Base-by-base conservation (phyloP, 306 rosid species). In the Morella rubra region DNA sequence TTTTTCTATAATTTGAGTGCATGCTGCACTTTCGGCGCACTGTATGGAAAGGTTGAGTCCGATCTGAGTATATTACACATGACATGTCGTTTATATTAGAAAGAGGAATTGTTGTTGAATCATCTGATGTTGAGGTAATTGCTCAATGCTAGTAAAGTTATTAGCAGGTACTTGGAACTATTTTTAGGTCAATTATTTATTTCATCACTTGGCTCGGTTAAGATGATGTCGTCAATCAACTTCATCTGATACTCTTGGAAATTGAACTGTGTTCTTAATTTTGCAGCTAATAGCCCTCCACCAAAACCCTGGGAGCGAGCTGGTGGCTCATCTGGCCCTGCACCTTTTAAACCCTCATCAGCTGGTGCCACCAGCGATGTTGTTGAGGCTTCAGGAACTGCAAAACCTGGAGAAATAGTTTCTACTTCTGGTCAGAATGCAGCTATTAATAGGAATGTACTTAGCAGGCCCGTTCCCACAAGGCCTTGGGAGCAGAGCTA, bases 361-460 rank as follows among this genome's bases (percentile, higher is more conserved):
- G 84, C 80, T 42, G 99, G 99, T 71, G 86, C 75, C 81, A 96
- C 99, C 2, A 96, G 97, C 78, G 90, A 88, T 46, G 90, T 96
- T 27, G 99, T 96, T 77, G 99, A 96, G 88, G 91, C 99, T 74
- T 96, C 99, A 15, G 97, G 98, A 76, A 96, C 98, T 69, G 96
- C 99, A 55, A 90, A 75, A 76, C 98, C 96, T 37, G 99, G 99
- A 61, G 99, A 96, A 81, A 92, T 96, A 61, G 96, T 96, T 79
- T 79, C 97, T 16, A 78, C 79, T 77, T 47, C 97, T 71, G 91
- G 89, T 69, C 78, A 83, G 73, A 81, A 18, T 75, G 73, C 85
- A 10, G 45, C 84, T 80, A 51, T 70, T 69, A 89, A 87, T 72
- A 82, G 87, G 81, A 92, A 82, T 79, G 4, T 96, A 62, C 87